Conservation (phyloP, 495 filamentous ascomycete genomes). For the Hypoxylon fragiforme region DNA sequence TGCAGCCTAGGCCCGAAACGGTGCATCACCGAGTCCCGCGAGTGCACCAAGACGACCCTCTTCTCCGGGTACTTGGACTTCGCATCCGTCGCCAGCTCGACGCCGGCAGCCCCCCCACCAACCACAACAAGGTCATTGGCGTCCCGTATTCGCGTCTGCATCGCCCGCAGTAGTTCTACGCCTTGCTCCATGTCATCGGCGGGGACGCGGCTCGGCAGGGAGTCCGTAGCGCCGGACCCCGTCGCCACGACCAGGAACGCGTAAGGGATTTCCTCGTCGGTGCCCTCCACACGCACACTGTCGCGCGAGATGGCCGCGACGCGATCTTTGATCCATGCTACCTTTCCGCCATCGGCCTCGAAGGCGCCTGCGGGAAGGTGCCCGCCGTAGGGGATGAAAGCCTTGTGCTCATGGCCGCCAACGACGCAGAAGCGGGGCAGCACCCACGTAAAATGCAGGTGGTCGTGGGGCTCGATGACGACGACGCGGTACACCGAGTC, state of each 20-base stretch:
- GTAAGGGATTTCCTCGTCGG: constrained; percentile 49
- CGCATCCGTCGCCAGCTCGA: constrained; percentile 63
- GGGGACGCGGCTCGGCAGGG: constrained; percentile 56
- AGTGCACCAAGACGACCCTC: constrained; percentile 61
- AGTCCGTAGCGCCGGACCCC: constrained; percentile 51
- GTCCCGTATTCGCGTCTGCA: constrained; percentile 41
- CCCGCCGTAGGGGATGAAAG: constrained; percentile 53
- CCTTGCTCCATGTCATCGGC: constrained; percentile 49
- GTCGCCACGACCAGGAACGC: constrained; percentile 61
- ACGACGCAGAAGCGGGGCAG: constrained; percentile 55
- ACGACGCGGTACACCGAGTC: constrained; percentile 52
- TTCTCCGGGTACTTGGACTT: constrained; percentile 63
- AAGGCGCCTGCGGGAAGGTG: constrained; percentile 31
- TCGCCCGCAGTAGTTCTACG: constrained; percentile 45
- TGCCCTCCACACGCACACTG: constrained; percentile 33
- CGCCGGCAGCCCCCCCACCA: constrained; percentile 64
- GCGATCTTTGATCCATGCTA: constrained; percentile 44
- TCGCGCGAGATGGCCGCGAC: constrained; percentile 30
- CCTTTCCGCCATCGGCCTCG: constrained; percentile 27
- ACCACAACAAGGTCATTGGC: constrained; percentile 57
- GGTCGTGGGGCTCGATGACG: constrained; percentile 60
- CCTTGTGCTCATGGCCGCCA: constrained; percentile 48
- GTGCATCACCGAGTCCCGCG: constrained; percentile 55
- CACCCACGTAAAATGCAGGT: constrained; percentile 62
- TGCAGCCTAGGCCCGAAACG: constrained; percentile 56